These are phyloP conservation scores for Cucurbita argyrosperma DNA, from an alignment of 306 rosid genomes.

Conservation along the genomic window DNA sequence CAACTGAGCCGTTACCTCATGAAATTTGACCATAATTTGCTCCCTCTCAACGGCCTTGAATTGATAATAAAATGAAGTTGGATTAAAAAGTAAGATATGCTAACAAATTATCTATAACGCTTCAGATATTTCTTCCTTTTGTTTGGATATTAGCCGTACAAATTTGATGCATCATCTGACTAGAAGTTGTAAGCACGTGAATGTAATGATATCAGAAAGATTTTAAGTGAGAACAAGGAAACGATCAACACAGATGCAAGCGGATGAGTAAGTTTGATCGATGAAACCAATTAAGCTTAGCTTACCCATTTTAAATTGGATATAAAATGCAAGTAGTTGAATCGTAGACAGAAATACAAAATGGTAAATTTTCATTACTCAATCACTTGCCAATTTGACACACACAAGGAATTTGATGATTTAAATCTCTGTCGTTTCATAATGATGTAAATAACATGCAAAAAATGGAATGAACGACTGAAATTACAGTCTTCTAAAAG, in stretches of 20 bases:
- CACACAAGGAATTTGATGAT: not conserved
- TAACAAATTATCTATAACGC: not conserved
- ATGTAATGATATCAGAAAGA: no score
- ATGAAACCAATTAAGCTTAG: not conserved
- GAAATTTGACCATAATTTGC: slow-evolving; percentile 48
- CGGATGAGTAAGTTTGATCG: not conserved
- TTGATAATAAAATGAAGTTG: not conserved
- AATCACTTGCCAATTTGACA: not conserved
- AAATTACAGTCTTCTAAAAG: not conserved
- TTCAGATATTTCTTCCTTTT: not conserved
- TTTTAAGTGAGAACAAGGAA: not conserved
- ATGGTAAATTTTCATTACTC: not conserved
- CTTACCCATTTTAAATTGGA: not conserved
- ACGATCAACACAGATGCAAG: not conserved
- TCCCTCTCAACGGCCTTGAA: slow-evolving; percentile 77
- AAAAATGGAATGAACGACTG: not conserved
- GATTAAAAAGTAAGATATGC: not conserved
- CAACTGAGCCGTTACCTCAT: slow-evolving; percentile 49
- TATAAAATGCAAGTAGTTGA: not conserved
- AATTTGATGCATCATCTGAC: not conserved
- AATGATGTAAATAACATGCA: not conserved
- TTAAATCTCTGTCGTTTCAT: not conserved
- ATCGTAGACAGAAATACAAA: not conserved
- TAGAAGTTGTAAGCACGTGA: not conserved
- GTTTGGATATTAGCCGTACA: not conserved